A percentile compares a stretch with the other conserved stretches of the same genome.
These are phyloP conservation scores for Fonsecaea monophora DNA, from an alignment of 2,329 filamentous ascomycete species.

Conservation along the genomic window DNA sequence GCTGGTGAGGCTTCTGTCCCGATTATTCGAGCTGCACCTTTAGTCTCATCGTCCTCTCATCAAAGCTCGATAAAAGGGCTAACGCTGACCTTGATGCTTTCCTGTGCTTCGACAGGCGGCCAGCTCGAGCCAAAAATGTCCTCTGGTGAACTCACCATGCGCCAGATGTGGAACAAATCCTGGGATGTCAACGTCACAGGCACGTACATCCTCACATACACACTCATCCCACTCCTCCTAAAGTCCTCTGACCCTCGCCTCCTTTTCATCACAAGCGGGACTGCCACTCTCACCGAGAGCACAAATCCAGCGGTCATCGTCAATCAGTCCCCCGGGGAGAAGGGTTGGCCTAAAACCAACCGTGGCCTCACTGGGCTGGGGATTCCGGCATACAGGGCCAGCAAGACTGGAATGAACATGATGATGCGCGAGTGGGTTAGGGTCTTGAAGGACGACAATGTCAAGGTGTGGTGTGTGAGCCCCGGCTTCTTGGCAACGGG, in stretches of 20 bases:
- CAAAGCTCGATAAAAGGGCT: not conserved
- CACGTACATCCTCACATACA: conserved; percentile 53
- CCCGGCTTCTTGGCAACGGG: conserved; percentile 60
- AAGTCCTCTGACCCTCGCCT: conserved; percentile 55
- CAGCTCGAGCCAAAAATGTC: conserved; percentile 45
- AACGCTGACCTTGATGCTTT: not conserved
- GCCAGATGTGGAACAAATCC: conserved; percentile 54
- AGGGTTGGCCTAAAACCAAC: conserved; percentile 55
- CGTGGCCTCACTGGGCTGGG: conserved; percentile 22
- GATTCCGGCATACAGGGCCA: conserved; percentile 48
- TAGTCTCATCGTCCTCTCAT: not conserved
- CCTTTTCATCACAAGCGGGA: conserved; percentile 58
- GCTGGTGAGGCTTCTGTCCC: conserved; percentile 24
- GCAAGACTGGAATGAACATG: conserved; percentile 59
- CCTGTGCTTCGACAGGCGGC: conserved; percentile 20
- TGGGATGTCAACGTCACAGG: conserved; percentile 61
- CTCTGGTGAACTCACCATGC: conserved; percentile 44
- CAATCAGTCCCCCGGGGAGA: conserved; percentile 51
- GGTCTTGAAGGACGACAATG: conserved; percentile 56
- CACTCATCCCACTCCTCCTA: conserved; percentile 61
- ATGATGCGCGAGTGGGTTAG: conserved; percentile 56
- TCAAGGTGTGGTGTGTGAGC: conserved; percentile 58
- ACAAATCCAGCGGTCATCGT: conserved; percentile 41
- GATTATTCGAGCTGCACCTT: not conserved
- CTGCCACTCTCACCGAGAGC: conserved; percentile 46